Evolutionary conservation across 2,329 filamentous ascomycete species (phyloP), one percentile per base, ranked within the genome.

Genomic region (Aaosphaeria arxii): DNA sequence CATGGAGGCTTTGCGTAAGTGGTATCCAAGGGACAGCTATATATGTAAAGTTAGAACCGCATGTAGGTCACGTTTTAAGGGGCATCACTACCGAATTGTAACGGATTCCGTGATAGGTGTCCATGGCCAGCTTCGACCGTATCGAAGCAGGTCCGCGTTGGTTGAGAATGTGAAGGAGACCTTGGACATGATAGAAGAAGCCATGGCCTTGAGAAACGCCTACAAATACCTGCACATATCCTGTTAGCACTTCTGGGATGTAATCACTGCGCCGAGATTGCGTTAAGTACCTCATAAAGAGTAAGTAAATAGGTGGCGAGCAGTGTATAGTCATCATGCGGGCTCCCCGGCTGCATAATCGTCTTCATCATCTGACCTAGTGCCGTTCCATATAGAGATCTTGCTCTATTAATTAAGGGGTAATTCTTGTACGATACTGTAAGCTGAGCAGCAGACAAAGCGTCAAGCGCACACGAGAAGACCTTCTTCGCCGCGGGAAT

Each of bases 111-210:
- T 68, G 66, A 46, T 64, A 68, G 7, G 67, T 58, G 30, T 64
- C 59, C 51, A 69, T 54, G 46, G 58, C 65, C 30, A 67, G 33
- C 41, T 59, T 55, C 9, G 50, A 61, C 5, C 61, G 54, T 30
- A 69, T 64, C 1, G 64, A 67, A 7, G 55, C 43, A 11, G 67
- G 67, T 1, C 67, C 66, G 17, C 67, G 64, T 45, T 62, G 57
- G 43, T 50, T 63, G 6, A 70, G 44, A 9, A 69, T 45, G 44
- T 61, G 66, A 6, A 69, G 48, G 30, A 67, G 53, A 6, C 67
- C 67, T 51, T 70, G 66, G 4, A 67, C 61, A 47, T 70, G 66
- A 41, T 66, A 68, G 45, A 69, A 69, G 54, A 69, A 70, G 30
- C 67, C 67, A 43, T 64, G 60, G 7, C 65, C 66, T 17, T 59